Percentiles rank a stretch among this genome's conserved stretches.
Evolutionary conservation across 2,329 filamentous ascomycete species (phyloP).

Genomic region (Aspergillus pseudoviridinutans): DNA sequence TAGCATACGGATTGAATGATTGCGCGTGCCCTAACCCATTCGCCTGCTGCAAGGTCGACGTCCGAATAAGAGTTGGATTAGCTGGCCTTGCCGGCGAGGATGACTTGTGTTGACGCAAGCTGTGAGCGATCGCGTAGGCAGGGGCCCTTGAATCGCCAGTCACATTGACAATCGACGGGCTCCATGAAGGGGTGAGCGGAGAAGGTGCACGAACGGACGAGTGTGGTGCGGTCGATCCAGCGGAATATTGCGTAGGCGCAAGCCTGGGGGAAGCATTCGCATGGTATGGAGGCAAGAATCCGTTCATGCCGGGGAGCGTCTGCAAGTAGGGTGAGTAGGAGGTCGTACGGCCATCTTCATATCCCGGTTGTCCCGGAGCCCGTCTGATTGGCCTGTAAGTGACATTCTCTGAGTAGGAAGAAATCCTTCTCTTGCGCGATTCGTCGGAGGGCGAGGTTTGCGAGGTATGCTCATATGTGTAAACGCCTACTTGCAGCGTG

Average conservation of each 20-base stretch:
- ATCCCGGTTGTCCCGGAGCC: constrained; percentile 45
- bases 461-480: constrained; percentile 54
- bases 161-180: constrained; percentile 45
- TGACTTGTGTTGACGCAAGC: constrained; percentile 36
- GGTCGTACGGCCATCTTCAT: constrained; percentile 45
- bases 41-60: constrained; percentile 61
- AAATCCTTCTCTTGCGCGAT: constrained; percentile 56
- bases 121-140: constrained; percentile 37
- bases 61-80: constrained; percentile 62
- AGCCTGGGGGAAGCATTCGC: constrained; percentile 39
- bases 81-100: constrained; percentile 44
- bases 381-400: constrained; percentile 48
- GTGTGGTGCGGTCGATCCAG: constrained; percentile 38
- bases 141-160: constrained; percentile 43
- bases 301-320: constrained; percentile 43
- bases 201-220: constrained; percentile 47
- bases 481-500: constrained; percentile 56
- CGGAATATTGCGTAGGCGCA: constrained; percentile 39
- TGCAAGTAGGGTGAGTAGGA: constrained; percentile 50
- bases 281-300: constrained; percentile 37
- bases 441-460: constrained; percentile 38
- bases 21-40: constrained; percentile 45
- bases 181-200: constrained; percentile 47
- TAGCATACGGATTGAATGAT: constrained; percentile 70
- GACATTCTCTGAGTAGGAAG: constrained; percentile 46